These are phyloP conservation scores for Globisporangium recalcitrans DNA, from an alignment of 352 stramenopile genomes.

Conservation along the genomic window DNA sequence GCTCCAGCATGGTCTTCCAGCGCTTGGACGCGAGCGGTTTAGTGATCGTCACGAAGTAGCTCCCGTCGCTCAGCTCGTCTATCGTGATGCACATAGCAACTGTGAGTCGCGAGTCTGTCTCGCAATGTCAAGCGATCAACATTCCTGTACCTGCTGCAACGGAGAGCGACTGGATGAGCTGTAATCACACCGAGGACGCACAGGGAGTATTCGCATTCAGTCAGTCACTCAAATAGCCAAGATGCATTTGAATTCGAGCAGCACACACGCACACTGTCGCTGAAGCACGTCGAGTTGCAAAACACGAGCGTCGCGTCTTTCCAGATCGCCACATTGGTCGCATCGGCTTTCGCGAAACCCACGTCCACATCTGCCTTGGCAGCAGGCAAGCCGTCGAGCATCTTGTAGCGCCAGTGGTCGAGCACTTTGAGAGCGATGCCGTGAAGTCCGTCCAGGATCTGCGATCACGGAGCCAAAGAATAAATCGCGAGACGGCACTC, in stretches of 20 bases:
- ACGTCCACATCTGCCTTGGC: constrained; percentile 53
- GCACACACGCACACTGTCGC: constrained; percentile 45
- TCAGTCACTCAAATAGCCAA: neutral
- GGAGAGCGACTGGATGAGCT: constrained; percentile 32
- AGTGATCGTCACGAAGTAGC: constrained; percentile 58
- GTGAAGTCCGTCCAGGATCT: constrained; percentile 56
- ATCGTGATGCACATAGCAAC: neutral
- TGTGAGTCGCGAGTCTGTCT: neutral
- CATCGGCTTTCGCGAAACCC: constrained; percentile 47
- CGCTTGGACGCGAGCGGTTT: constrained; percentile 49
- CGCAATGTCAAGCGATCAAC: neutral
- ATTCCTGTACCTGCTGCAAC: constrained; percentile 8
- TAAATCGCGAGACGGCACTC: neutral
- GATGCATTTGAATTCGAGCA: no score
- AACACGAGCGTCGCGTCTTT: constrained; percentile 53
- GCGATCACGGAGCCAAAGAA: neutral
- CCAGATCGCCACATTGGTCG: constrained; percentile 45
- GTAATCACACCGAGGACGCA: neutral
- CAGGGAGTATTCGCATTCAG: neutral
- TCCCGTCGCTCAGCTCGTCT: constrained; percentile 42
- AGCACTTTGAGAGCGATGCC: constrained; percentile 52
- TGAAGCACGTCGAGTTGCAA: constrained; percentile 70
- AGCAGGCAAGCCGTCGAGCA: constrained; percentile 41
- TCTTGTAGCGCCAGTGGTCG: constrained; percentile 65
- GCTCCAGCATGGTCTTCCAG: constrained; percentile 57